Evolutionary conservation across 2,329 filamentous ascomycete genomes (phyloP), one percentile per base, ranked within the genome.

Genomic region (Lasiodiplodia theobromae): DNA sequence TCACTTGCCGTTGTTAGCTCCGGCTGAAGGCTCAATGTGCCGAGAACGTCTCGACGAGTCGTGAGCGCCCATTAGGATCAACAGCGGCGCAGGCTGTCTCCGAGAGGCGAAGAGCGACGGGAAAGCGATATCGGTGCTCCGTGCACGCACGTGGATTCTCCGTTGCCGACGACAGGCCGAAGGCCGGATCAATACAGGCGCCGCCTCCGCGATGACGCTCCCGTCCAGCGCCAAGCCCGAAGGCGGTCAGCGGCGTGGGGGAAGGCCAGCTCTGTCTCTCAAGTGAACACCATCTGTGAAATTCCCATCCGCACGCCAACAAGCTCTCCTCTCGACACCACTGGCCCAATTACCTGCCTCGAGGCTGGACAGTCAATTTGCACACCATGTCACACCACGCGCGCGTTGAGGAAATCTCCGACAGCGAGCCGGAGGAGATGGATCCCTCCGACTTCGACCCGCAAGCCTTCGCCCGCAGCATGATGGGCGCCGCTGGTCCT

Each of bases 361-460:
- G 10, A 34, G 25, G 25, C 10, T 4, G 40, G 16, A 34, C 7
- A 49, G 14, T 2, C 4, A 25, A 52, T 11, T 34, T 3, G 38
- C 53, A 40, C 75, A 82, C 71, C 72, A 96, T 96, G 93, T 92
- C 93, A 54, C 90, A 79, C 71, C 81, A 96, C 84, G 89, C 94
- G 70, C 90, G 91, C 70, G 91, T 98, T 80, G 96, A 99, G 86
- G 96, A 98, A 82, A 91, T 97, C 71, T 93, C 90, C 70, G 93
- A 96, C 84, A 89, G 87, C 79, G 91, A 93, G 81, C 85, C 86
- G 73, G 89, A 88, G 69, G 81, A 80, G 72, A 81, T 81, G 73
- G 95, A 98, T 82, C 93, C 95, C 66, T 92, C 93, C 71, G 94
- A 97, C 82, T 91, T 90, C 80, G 92, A 96, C 82, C 92, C 94